These are phyloP conservation scores for Crucibulum laeve DNA, from an alignment of 768 basidiomycete species.

Conservation along the genomic window DNA sequence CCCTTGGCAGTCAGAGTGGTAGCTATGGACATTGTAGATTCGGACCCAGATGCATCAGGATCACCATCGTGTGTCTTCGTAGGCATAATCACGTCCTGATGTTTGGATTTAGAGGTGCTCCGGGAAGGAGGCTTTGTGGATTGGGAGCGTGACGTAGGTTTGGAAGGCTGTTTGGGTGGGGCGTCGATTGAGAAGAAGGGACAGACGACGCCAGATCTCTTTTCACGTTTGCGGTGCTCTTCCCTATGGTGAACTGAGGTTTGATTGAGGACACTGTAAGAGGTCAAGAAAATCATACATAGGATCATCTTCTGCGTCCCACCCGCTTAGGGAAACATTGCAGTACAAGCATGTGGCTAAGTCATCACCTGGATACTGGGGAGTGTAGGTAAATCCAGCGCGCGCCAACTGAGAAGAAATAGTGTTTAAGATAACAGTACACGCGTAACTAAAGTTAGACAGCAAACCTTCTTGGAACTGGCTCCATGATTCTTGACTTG, in stretches of 20 bases:
- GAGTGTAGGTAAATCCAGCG: constrained; percentile 84
- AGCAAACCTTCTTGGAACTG: constrained; percentile 61
- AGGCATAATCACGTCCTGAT: constrained; percentile 30
- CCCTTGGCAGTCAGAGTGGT: constrained; percentile 10
- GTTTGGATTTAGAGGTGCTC: constrained; percentile 22
- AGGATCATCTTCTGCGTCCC: constrained; percentile 87
- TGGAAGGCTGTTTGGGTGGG: constrained; percentile 9
- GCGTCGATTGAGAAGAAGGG: constrained; percentile 32
- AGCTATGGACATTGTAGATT: constrained; percentile 8
- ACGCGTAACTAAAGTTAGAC: neutral
- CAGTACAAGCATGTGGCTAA: constrained; percentile 86
- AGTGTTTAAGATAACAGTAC: neutral
- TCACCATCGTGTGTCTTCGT: constrained; percentile 37
- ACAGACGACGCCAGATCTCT: constrained; percentile 39
- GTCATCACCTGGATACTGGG: constrained; percentile 67
- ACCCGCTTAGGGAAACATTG: constrained; percentile 71
- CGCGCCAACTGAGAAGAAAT: constrained; percentile 64
- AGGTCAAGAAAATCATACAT: constrained; percentile 47
- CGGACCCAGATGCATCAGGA: constrained; percentile 20
- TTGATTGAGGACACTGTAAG: neutral
- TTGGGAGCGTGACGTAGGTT: constrained; percentile 20
- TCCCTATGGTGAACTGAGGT: constrained; percentile 37
- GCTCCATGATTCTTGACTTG: constrained; percentile 55
- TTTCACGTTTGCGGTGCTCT: constrained; percentile 68
- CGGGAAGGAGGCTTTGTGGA: constrained; percentile 23